These are phyloP conservation scores for Pseudomonodictys pantanalensis DNA, from an alignment of 495 filamentous ascomycete species.

Conservation along the genomic window DNA sequence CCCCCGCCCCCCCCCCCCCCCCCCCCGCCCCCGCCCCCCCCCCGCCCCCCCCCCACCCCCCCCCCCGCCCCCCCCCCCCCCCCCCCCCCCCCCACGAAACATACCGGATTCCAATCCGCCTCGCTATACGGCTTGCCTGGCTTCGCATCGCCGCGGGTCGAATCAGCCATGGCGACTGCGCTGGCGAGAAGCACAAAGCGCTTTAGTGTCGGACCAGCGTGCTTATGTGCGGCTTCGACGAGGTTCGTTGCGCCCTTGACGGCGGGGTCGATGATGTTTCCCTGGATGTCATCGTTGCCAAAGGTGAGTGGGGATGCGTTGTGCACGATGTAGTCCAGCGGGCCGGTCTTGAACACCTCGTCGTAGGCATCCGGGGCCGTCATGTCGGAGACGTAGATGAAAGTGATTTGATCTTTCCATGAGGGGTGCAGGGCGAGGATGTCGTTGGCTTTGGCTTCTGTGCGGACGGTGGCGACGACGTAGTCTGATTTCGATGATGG, in stretches of 20 bases:
- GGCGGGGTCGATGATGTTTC: conserved; percentile 9
- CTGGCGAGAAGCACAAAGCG: conserved; percentile 39
- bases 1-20: no score
- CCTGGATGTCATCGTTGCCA: background rate
- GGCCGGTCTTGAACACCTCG: conserved; percentile 16
- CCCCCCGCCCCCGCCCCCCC: no score
- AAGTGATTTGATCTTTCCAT: conserved; percentile 33
- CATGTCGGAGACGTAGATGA: conserved; percentile 32
- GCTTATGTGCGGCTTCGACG: conserved; percentile 31
- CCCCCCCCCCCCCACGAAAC: no score
- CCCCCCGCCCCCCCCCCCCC: no score
- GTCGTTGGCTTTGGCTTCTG: conserved; percentile 38
- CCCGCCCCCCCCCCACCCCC: no score
- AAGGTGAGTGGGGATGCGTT: conserved; percentile 32
- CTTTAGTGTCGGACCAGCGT: conserved; percentile 36
- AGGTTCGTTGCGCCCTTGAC: conserved; percentile 35
- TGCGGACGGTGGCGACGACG: conserved; percentile 37
- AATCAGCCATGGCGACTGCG: conserved; percentile 37
- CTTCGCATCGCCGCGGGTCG: conserved; percentile 31
- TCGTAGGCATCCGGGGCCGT: conserved; percentile 28
- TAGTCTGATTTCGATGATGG: conserved; percentile 10
- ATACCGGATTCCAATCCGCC: conserved; percentile 45
- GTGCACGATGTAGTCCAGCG: conserved; percentile 38
- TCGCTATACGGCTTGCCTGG: conserved; percentile 40
- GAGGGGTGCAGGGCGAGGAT: conserved; percentile 38